A percentile compares a stretch with the other conserved stretches of the same genome.
phyloP scores from a whole-genome alignment of 164 flowering plant species.

The Sextonia rubra region DNA sequence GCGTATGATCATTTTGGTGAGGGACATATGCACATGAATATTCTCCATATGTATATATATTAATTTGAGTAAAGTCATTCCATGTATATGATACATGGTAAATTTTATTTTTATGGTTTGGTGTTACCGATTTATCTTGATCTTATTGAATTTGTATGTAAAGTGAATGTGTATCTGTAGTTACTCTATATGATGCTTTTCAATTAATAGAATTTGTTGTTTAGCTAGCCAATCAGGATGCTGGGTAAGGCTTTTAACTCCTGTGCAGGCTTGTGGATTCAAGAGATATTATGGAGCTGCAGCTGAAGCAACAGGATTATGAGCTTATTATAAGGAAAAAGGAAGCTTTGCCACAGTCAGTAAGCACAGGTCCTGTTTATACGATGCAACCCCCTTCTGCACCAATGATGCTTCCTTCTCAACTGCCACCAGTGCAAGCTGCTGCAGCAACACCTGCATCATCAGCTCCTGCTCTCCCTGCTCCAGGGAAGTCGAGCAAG shows the following conservation, averaged over 20 bases:
- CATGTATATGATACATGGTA: no score
- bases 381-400: slow-evolving; percentile 23
- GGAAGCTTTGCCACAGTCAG: slow-evolving; percentile 51
- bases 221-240: neutral
- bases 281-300: slow-evolving; percentile 59
- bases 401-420: slow-evolving; percentile 27
- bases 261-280: slow-evolving; percentile 69
- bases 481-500: slow-evolving; percentile 29
- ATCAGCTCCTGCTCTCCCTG: slow-evolving; percentile 28
- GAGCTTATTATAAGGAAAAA: slow-evolving; percentile 60
- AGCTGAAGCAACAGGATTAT: slow-evolving; percentile 58
- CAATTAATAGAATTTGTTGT: no score
- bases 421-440: slow-evolving; percentile 24
- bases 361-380: slow-evolving; percentile 26
- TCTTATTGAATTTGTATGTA: no score
- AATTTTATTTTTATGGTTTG: no score
- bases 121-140: no score
- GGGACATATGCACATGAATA: no score
- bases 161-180: no score
- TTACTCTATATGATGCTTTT: no score
- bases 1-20: no score
- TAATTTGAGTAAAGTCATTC: no score
- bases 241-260: neutral
- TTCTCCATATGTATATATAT: no score
- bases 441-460: slow-evolving; percentile 20